Evolutionary conservation across 495 filamentous ascomycete species (phyloP).

Genomic region (Aspergillus egyptiacus): DNA sequence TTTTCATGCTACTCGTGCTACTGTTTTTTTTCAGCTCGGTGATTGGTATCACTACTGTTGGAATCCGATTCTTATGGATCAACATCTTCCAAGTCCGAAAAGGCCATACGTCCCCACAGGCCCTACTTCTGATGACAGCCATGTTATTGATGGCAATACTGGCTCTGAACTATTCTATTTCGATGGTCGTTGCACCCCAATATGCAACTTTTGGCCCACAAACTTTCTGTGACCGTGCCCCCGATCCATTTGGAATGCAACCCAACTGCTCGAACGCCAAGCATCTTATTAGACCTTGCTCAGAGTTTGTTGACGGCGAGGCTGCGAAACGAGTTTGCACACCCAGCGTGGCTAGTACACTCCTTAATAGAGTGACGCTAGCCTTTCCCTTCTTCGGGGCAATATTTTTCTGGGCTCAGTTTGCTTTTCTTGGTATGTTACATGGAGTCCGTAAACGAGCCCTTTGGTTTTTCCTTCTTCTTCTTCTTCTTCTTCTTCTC

Average conservation of each 20-base stretch:
- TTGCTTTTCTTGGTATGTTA: constrained; percentile 68
- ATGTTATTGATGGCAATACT: constrained; percentile 84
- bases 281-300: constrained; percentile 71
- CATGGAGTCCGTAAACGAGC: background rate
- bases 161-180: constrained; percentile 83
- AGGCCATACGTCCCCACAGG: constrained; percentile 85
- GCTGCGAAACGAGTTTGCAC: constrained; percentile 74
- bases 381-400: constrained; percentile 96
- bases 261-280: constrained; percentile 74
- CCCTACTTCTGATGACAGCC: constrained; percentile 82
- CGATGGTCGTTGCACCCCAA: constrained; percentile 88
- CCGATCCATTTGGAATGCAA: constrained; percentile 49
- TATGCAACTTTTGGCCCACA: constrained; percentile 94
- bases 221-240: constrained; percentile 74
- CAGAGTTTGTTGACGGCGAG: constrained; percentile 58
- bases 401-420: constrained; percentile 91
- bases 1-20: constrained; percentile 76
- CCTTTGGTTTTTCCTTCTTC: no score
- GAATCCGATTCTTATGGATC: constrained; percentile 94
- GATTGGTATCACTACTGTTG: constrained; percentile 75
- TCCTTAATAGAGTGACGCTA: constrained; percentile 88
- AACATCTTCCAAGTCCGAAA: constrained; percentile 83
- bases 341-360: constrained; percentile 81
- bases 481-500: no score
- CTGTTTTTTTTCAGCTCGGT: constrained; percentile 83